These are phyloP conservation scores for Penicillium macrosclerotiorum DNA, from an alignment of 495 filamentous ascomycete genomes.

Conservation along the genomic window DNA sequence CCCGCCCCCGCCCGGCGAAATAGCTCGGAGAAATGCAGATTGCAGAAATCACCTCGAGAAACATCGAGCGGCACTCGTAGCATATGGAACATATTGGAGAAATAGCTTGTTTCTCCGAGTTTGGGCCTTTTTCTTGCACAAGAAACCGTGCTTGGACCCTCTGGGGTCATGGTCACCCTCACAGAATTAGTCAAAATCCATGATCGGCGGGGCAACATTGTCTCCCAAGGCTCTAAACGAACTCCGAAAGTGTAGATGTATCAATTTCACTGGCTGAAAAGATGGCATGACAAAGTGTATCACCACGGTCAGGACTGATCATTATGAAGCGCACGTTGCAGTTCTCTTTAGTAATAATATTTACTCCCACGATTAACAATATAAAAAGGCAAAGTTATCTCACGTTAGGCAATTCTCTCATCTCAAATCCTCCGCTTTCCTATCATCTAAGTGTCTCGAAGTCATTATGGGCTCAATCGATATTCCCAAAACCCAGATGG, in stretches of 20 bases:
- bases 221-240: too few relatives aligned
- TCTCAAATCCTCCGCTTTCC: neutral
- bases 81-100: neutral
- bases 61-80: neutral
- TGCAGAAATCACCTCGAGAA: neutral
- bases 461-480: slow-evolving; percentile 20
- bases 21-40: slow-evolving; percentile 23
- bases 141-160: slow-evolving; percentile 1
- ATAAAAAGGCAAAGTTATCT: too few relatives aligned
- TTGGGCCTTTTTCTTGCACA: too few relatives aligned
- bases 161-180: neutral
- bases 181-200: too few relatives aligned
- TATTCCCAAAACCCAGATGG: slow-evolving; percentile 44
- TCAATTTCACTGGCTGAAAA: too few relatives aligned
- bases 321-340: too few relatives aligned
- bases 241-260: too few relatives aligned
- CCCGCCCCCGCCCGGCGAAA: slow-evolving; percentile 20
- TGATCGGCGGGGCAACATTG: too few relatives aligned
- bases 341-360: too few relatives aligned
- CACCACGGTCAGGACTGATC: too few relatives aligned
- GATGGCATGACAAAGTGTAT: too few relatives aligned
- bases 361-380: too few relatives aligned
- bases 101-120: slow-evolving; percentile 11
- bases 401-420: neutral
- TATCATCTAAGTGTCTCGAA: neutral